Percentiles rank a stretch among this genome's conserved stretches.
phyloP scores from a whole-genome alignment of 2,329 filamentous ascomycete genomes.

The Fusarium brachygibbosum region DNA sequence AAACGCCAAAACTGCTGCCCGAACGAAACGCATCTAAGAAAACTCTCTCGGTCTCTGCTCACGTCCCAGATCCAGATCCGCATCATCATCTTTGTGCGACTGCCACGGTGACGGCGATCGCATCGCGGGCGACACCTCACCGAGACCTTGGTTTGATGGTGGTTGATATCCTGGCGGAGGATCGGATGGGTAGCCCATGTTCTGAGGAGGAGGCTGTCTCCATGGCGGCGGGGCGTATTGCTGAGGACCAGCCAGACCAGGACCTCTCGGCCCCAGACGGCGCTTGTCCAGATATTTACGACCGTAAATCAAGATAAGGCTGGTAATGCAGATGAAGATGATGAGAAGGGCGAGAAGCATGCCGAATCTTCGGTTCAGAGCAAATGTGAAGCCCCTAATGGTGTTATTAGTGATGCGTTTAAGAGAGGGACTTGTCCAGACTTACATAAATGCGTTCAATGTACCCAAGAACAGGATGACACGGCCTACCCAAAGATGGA shows the following conservation, averaged over 20 bases:
- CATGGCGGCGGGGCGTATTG: slow-evolving; percentile 51
- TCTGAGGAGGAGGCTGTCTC: slow-evolving; percentile 46
- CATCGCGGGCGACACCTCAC: slow-evolving; percentile 46
- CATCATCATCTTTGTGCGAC: slow-evolving; percentile 50
- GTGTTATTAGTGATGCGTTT: slow-evolving; percentile 3
- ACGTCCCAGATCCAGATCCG: slow-evolving; percentile 51
- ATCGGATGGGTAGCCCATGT: slow-evolving; percentile 45
- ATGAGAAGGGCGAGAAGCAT: slow-evolving; percentile 64
- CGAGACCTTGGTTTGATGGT: slow-evolving; percentile 51
- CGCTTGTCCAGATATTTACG: slow-evolving; percentile 47
- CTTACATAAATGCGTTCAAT: slow-evolving; percentile 70
- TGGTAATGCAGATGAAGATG: slow-evolving; percentile 58
- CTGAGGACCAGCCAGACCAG: slow-evolving; percentile 35
- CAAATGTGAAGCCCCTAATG: slow-evolving; percentile 68
- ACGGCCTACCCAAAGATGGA: slow-evolving; percentile 71
- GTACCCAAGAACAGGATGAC: slow-evolving; percentile 66
- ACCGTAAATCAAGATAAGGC: slow-evolving; percentile 56
- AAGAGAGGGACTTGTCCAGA: slow-evolving; percentile 8
- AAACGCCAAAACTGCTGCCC: slow-evolving; percentile 42
- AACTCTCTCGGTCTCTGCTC: slow-evolving; percentile 54
- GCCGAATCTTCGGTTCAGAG: slow-evolving; percentile 62
- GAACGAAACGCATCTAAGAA: slow-evolving; percentile 34
- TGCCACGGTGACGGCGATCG: slow-evolving; percentile 50
- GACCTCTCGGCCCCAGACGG: slow-evolving; percentile 35
- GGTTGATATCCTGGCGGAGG: slow-evolving; percentile 54